phyloP scores from a whole-genome alignment of 345 rosid species.

The Iberis pinnata region DNA sequence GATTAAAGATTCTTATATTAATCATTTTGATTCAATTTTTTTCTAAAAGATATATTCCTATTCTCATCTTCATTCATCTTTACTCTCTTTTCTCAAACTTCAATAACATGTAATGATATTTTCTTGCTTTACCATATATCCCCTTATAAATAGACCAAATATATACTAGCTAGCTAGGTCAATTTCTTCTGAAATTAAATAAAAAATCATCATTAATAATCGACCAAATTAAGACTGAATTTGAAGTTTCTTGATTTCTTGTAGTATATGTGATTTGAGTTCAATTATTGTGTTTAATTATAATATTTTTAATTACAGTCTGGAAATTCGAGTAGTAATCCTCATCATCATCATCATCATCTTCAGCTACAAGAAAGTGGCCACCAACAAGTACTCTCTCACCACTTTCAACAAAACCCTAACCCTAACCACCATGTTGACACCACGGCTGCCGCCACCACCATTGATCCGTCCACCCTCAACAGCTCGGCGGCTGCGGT shows the following conservation, averaged over 20 bases:
- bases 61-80: slow-evolving; percentile 32
- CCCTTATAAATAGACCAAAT: too few relatives aligned
- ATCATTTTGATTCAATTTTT: slow-evolving; percentile 27
- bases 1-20: too few relatives aligned
- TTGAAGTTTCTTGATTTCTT: neutral
- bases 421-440: slow-evolving; percentile 29
- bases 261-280: slow-evolving; percentile 2
- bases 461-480: slow-evolving; percentile 10
- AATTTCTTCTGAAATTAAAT: too few relatives aligned
- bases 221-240: too few relatives aligned
- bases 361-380: slow-evolving; percentile 28
- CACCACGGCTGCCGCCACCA: slow-evolving; percentile 6
- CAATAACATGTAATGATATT: too few relatives aligned
- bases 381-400: slow-evolving; percentile 19
- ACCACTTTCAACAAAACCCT: slow-evolving; percentile 32
- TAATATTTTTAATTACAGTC: slow-evolving; percentile 26
- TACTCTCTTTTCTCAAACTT: slow-evolving; percentile 6
- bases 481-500: slow-evolving; percentile 18
- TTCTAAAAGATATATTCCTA: slow-evolving; percentile 30
- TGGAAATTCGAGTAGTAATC: slow-evolving; percentile 17
- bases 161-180: too few relatives aligned
- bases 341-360: slow-evolving; percentile 25
- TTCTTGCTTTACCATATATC: too few relatives aligned
- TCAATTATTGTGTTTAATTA: slow-evolving; percentile 2
- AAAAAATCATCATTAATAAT: too few relatives aligned